These are phyloP conservation scores for Adansonia rubrostipa DNA, from an alignment of 441 rosid species.

Conservation along the genomic window DNA sequence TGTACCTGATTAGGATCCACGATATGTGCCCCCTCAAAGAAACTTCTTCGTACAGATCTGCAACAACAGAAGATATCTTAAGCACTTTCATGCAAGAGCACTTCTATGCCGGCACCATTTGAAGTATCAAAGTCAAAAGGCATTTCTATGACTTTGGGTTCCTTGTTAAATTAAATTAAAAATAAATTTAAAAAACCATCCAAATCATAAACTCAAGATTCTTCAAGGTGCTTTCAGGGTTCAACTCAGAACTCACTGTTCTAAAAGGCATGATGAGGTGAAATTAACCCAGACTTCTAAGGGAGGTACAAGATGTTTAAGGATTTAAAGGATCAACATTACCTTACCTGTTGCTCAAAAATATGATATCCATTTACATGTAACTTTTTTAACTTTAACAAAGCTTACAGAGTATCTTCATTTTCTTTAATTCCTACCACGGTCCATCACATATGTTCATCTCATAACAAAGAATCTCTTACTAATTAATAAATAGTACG, in stretches of 20 bases:
- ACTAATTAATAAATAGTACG: not conserved
- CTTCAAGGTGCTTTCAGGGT: not conserved
- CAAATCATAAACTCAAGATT: conserved; percentile 8
- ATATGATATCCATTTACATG: not conserved
- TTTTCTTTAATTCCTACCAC: not conserved
- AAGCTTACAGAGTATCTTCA: not conserved
- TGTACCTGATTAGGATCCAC: conserved; percentile 83
- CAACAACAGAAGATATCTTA: conserved; percentile 29
- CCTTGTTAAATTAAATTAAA: not conserved
- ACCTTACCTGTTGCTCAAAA: not conserved
- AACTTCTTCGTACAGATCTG: conserved; percentile 72
- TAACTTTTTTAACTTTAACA: not conserved
- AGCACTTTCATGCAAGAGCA: conserved; percentile 11
- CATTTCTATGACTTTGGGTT: not conserved
- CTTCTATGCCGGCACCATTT: not conserved
- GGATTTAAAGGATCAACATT: not conserved
- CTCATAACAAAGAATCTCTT: not conserved
- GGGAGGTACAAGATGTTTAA: not conserved
- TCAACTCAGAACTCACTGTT: conserved; percentile 13
- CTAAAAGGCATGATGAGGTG: not conserved
- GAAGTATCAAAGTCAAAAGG: not conserved
- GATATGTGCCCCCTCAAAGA: conserved; percentile 90
- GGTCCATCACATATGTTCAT: not conserved
- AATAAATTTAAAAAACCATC: conserved; percentile 1
- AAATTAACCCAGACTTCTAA: not conserved